A percentile compares a stretch with the other conserved stretches of the same genome.
Evolutionary conservation across 495 filamentous ascomycete genomes (phyloP).

Genomic region (Thozetella sp.): DNA sequence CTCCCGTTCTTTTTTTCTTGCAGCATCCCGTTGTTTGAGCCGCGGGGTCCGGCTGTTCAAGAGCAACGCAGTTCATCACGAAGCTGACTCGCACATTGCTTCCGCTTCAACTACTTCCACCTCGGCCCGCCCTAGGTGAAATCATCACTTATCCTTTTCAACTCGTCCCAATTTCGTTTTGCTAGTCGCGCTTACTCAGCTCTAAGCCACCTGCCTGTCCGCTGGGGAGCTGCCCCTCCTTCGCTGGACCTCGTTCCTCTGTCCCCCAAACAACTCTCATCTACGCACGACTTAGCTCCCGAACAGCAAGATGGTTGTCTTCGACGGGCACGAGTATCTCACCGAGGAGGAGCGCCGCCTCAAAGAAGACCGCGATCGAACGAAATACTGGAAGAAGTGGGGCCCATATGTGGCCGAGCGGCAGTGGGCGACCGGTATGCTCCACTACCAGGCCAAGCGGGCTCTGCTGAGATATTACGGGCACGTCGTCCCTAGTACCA

Average conservation of each 20-base stretch:
- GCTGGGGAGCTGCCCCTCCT: neutral
- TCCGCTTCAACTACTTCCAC: neutral
- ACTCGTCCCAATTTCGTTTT: neutral
- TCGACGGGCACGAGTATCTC: constrained; percentile 81
- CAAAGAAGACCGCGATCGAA: constrained; percentile 78
- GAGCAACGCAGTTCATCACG: neutral
- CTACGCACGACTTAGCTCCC: neutral
- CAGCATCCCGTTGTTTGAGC: neutral
- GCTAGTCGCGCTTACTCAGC: constrained; percentile 1
- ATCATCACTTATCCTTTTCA: neutral
- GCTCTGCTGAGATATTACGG: constrained; percentile 6
- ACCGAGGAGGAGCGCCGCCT: constrained; percentile 87
- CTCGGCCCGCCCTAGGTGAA: neutral
- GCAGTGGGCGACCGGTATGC: constrained; percentile 86
- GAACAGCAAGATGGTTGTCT: constrained; percentile 71
- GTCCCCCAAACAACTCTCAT: neutral
- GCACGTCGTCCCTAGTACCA: constrained; percentile 5
- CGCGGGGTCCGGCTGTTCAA: neutral
- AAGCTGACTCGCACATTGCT: neutral
- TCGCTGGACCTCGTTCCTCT: neutral
- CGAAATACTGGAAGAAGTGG: constrained; percentile 95
- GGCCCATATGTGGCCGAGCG: constrained; percentile 76
- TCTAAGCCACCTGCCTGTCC: neutral
- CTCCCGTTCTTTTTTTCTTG: neutral
- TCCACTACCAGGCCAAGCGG: neutral